A percentile compares a stretch with the other conserved stretches of the same genome.
phyloP scores from a whole-genome alignment of 2,329 filamentous ascomycete species.

The Lecanicillium sp. region DNA sequence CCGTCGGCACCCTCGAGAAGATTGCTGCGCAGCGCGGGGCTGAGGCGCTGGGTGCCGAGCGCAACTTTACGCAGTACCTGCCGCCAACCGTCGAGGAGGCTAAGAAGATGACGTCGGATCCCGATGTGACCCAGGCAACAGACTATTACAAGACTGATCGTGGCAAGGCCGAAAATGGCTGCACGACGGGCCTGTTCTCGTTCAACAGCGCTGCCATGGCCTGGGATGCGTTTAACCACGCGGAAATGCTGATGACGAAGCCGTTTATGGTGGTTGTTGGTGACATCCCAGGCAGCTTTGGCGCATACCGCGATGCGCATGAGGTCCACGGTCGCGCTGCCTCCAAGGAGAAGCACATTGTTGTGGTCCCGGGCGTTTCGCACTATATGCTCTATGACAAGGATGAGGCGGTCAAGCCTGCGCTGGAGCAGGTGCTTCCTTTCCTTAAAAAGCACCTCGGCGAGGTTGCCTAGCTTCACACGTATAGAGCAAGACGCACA shows the following conservation, averaged over 20 bases:
- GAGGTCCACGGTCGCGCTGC: conserved; percentile 6
- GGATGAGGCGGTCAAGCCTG: conserved; percentile 7
- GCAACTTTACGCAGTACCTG: conserved; percentile 1
- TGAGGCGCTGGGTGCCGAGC: conserved; percentile 4
- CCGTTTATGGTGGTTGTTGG: conserved; percentile 9
- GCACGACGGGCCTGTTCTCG: conserved; percentile 4
- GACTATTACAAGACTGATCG: conserved; percentile 9
- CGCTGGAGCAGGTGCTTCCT: conserved; percentile 4
- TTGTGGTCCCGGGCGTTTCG: conserved; percentile 7
- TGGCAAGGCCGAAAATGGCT: conserved; percentile 1
- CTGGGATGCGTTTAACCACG: conserved; percentile 8
- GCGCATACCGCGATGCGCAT: conserved; percentile 3
- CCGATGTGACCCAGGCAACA: conserved; percentile 3
- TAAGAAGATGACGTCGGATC: neutral
- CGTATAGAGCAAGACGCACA: no score
- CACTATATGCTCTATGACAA: conserved; percentile 10
- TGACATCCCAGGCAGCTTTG: conserved; percentile 6
- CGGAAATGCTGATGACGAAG: conserved; percentile 6
- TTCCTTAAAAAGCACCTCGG: conserved; percentile 15
- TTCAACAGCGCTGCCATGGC: conserved; percentile 5
- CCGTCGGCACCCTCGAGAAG: conserved; percentile 2
- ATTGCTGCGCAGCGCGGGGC: conserved; percentile 6
- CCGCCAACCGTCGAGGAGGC: conserved; percentile 6
- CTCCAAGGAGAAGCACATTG: conserved; percentile 7
- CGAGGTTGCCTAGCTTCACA: conserved; percentile 14